Conservation (phyloP, 2,329 filamentous ascomycete genomes). For the Albophoma yamanashiensis region DNA sequence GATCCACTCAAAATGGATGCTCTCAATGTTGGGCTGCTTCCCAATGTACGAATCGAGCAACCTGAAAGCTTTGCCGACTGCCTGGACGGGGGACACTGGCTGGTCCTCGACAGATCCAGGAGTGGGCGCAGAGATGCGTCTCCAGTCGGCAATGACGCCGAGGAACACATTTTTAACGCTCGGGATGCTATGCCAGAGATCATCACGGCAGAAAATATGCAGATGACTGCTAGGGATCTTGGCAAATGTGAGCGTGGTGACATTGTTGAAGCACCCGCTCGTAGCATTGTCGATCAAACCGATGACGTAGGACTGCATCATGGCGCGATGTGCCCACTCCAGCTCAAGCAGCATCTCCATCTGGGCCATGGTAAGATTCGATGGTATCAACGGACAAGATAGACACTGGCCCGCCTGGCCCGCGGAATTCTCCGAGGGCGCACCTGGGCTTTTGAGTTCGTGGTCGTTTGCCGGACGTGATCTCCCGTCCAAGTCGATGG, state of each 20-base stretch:
- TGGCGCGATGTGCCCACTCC: conserved; percentile 57
- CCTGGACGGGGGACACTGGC: conserved; percentile 37
- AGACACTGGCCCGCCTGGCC: not conserved
- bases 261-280: conserved; percentile 34
- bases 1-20: conserved; percentile 54
- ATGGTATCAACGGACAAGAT: conserved; percentile 34
- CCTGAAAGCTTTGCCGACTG: conserved; percentile 38
- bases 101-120: conserved; percentile 38
- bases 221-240: conserved; percentile 54
- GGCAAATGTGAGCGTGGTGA: conserved; percentile 52
- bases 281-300: conserved; percentile 48
- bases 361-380: conserved; percentile 48
- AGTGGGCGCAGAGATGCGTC: conserved; percentile 41
- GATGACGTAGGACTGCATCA: conserved; percentile 57
- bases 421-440: not conserved
- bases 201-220: conserved; percentile 38
- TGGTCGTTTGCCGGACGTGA: not conserved
- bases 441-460: not conserved
- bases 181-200: conserved; percentile 52
- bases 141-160: conserved; percentile 56
- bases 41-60: conserved; percentile 42
- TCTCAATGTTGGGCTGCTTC: conserved; percentile 37
- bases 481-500: conserved; percentile 23
- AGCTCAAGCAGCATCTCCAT: conserved; percentile 59
- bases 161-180: conserved; percentile 43